phyloP scores from a whole-genome alignment of 2,329 filamentous ascomycete genomes.

The Neospermospora avenae region DNA sequence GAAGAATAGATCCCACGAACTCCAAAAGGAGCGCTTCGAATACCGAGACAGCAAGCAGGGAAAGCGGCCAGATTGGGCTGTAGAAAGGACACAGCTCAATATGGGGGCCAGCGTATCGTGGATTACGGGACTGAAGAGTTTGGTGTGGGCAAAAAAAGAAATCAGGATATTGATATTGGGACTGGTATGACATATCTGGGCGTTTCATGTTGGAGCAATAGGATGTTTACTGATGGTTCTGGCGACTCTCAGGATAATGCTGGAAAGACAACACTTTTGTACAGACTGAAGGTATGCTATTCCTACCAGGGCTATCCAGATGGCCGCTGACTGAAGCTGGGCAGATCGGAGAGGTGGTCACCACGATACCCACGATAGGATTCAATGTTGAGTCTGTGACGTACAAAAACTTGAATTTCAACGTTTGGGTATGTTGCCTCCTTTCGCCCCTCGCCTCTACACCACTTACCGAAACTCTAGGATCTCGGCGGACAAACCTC shows the following conservation, averaged over 20 bases:
- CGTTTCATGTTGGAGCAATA: neutral
- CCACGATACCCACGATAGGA: conserved; percentile 97
- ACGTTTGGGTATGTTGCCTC: conserved; percentile 76
- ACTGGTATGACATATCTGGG: conserved; percentile 59
- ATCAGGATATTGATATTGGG: conserved; percentile 94
- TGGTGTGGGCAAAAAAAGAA: conserved; percentile 90
- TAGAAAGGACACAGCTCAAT: conserved; percentile 36
- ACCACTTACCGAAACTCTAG: conserved; percentile 40
- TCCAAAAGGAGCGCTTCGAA: neutral
- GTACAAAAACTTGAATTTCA: conserved; percentile 98
- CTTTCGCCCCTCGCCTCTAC: neutral
- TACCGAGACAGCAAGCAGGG: neutral
- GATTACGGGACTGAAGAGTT: conserved; percentile 56
- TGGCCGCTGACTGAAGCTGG: conserved; percentile 14
- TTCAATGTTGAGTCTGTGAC: conserved; percentile 99
- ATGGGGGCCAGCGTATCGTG: conserved; percentile 66
- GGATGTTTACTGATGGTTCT: neutral
- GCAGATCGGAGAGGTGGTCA: conserved; percentile 97
- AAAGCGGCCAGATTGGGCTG: conserved; percentile 8
- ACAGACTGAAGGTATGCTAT: conserved; percentile 78
- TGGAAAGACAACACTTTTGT: conserved; percentile 94
- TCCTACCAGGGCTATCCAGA: neutral
- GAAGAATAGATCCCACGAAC: neutral
- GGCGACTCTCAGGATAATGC: conserved; percentile 76
- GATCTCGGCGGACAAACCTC: conserved; percentile 98